Base-by-base conservation (phyloP, 2,329 filamentous ascomycete species). In the Davidsoniella australis region DNA sequence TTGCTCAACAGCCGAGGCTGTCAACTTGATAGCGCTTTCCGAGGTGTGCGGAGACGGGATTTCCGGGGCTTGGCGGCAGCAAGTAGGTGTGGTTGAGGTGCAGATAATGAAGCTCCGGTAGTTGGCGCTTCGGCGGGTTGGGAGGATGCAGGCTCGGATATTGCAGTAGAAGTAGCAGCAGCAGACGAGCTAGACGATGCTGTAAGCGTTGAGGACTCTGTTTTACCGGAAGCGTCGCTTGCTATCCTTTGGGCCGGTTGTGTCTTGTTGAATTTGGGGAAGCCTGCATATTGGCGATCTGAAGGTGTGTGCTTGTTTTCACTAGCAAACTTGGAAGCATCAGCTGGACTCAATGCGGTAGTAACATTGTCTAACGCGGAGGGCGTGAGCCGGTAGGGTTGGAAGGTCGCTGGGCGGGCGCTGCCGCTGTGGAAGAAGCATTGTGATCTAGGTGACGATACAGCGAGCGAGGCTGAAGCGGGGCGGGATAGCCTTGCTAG, bases 21-120 rank as follows among this genome's bases (percentile, higher is more conserved):
- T 88, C 20, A 98, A 72, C 56, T 77, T 85, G 70, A 98, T 89
- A 2, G 89, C 1, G 91, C 88, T 68, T 96, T 96, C 51, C 88
- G 79, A 10, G 89, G 75, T 37, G 63, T 55, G 41, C 81, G 75
- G 29, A 94, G 71, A 61, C 81, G 87, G 56, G 63, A 62, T 6
- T 58, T 58, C n/a, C 58, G 56, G 37, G 59, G 72, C 16, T 70
- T 61, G 10, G 68, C 55, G 41, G 65, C 58, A 47, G 69, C 66
- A 3, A 65, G 51, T 36, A 36, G 20, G 6, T 36, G 20, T n/a
- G 36, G 37, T 23, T 36, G 24, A 29, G 10, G 23, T 42, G n/a
- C n/a, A 10, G 44, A 46, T 38, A 37, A 14, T n/a, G 17, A 38
- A 12, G 29, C 29, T 4, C 29, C 18, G 45, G 38, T 20, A 12